These are phyloP conservation scores for Spiraea crenata DNA, from an alignment of 331 rosid genomes.

Conservation along the genomic window DNA sequence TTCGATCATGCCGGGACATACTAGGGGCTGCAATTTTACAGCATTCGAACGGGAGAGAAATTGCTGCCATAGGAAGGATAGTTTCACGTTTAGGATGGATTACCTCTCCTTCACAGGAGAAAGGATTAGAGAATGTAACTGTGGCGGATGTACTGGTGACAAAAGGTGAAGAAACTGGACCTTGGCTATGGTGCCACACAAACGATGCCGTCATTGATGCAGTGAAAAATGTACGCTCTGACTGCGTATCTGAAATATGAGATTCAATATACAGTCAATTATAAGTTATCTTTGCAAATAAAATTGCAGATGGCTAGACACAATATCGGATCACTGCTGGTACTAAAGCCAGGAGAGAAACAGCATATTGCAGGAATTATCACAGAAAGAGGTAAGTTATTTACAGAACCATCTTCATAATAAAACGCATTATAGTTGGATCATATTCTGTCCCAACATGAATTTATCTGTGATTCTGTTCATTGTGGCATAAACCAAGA, in stretches of 20 bases:
- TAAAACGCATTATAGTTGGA: neutral
- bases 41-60: constrained; percentile 39
- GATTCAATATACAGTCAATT: neutral
- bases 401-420: constrained; percentile 3
- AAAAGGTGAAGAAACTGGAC: constrained; percentile 54
- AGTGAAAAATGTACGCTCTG: constrained; percentile 49
- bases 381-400: constrained; percentile 76
- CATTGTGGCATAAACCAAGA: constrained; percentile 7
- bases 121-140: constrained; percentile 79
- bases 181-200: constrained; percentile 72
- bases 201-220: constrained; percentile 64
- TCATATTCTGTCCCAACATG: neutral
- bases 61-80: constrained; percentile 28
- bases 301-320: constrained; percentile 70
- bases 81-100: constrained; percentile 36
- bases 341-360: constrained; percentile 61
- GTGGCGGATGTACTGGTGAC: constrained; percentile 69
- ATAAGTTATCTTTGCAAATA: neutral
- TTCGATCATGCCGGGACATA: constrained; percentile 35
- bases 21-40: constrained; percentile 44
- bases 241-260: neutral
- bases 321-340: constrained; percentile 73
- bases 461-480: neutral
- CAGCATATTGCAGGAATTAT: constrained; percentile 73
- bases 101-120: constrained; percentile 42